Evolutionary conservation across 331 rosid species (phyloP), one percentile per base, ranked within the genome.

Genomic region (Acacia pycnantha): DNA sequence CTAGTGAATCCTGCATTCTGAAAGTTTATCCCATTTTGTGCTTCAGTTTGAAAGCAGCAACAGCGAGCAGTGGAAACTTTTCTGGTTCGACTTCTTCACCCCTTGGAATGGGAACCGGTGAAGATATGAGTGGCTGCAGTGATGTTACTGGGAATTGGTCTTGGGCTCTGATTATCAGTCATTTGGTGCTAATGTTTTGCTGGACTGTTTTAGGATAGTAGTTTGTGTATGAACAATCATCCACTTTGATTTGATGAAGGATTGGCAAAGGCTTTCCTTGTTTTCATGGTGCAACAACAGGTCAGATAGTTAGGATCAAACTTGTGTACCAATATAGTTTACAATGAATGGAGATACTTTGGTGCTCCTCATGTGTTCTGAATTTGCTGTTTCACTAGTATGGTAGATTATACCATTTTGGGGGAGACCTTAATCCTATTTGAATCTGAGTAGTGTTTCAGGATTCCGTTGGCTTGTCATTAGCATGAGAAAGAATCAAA

Each of bases 41-140:
- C 61, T 84, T 86, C 88, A 94, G 97, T 82, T 51, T 80, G 88
- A 56, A 56, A 56, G 62, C 62, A 7, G 65, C 86, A 0, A 82
- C 85, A 0, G 82, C 47, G 56, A 88, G 82, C 77, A 94, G 65
- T 68, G 92, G 90, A 43, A 89, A 85, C 67, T 81, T 84, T 44
- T 31, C 90, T 24, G 91, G 91, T 79, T 84, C 92, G 46, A 70
- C 92, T 1, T 66, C 93, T 1, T 61, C 90, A 6, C 47, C 90
- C 16, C 58, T 62, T 54, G 97, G 97, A 56, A 44, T 86, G 33
- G 88, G 87, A 37, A 83, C 97, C 5, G 84, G 84, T 48, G 87
- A 86, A 73, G 83, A 91, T 81, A 33, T 89, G 12, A 91, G 85
- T 41, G 87, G 92, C 24, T 82, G 90, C 90, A 67, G 35, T 40